Base-by-base conservation (phyloP, 139 green algal genomes). In the Coccomyxa sp. region DNA sequence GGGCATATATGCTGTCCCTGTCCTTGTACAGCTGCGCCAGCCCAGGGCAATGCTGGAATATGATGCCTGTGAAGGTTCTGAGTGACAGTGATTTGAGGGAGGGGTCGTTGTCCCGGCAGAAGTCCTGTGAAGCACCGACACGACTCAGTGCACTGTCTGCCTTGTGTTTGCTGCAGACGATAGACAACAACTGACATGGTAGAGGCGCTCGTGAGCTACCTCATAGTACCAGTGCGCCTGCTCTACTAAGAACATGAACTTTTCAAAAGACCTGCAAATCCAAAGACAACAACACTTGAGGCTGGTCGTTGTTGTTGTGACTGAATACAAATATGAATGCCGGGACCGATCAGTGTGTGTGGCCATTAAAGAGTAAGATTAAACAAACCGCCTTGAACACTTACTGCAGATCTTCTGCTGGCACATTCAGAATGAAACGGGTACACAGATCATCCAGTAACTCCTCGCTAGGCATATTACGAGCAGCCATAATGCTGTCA, bases 191-290 rank as follows among this genome's bases (percentile, higher is more conserved):
- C 13, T 13, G 13, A 12, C 30, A 58, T 21, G 51, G 25, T 25
- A n/a, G 38, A 21, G 75, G 18, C 14, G 32, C 45, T 63, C 14
- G 66, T 25, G 38, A 51, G 38, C 75, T 67, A 96, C 96, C 90
- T 99, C 95, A 85, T 99, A 99, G 77, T 96, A 97, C 96, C 96
- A 99, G 90, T 96, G 95, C 10, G 96, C 96, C 83, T 98, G 92
- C 83, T 99, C 96, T 0, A 99, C 91, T 0, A 95, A 80, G 77
- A 99, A 99, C 67, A 98, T 89, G 0, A 99, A 89, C 67, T 93
- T 90, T 83, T 98, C 94, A 28, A 94, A 95, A 30, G 91, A 91
- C 84, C 94, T 97, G 86, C 82, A 84, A 25, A 45, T 0, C 25
- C 51, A 31, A 4, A 76, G 32, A 68, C 66, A 68, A 28, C 13